These are phyloP conservation scores for Phialophora expanda DNA, from an alignment of 2,329 filamentous ascomycete genomes.

Conservation along the genomic window DNA sequence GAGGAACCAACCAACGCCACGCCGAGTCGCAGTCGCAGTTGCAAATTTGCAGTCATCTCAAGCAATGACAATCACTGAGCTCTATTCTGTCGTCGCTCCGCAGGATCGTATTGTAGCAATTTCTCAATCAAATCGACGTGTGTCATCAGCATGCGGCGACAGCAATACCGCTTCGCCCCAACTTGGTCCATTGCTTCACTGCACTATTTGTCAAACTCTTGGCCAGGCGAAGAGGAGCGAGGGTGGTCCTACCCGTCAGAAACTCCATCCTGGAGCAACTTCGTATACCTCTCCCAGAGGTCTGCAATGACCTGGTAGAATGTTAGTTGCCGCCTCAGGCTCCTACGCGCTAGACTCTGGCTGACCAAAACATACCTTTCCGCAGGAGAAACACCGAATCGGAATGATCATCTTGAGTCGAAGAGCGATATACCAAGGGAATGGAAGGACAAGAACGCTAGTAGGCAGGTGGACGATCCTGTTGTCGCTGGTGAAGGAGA, in stretches of 20 bases:
- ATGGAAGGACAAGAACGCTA: neutral
- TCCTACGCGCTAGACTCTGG: neutral
- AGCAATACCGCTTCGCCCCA: conserved; percentile 94
- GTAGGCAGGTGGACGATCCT: neutral
- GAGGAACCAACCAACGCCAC: neutral
- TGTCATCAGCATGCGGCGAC: conserved; percentile 98
- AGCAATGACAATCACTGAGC: conserved; percentile 1
- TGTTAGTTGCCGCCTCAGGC: conserved; percentile 28
- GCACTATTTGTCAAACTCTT: conserved; percentile 17
- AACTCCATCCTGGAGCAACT: conserved; percentile 78
- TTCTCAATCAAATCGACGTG: conserved; percentile 99
- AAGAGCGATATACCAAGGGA: neutral
- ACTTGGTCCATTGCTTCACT: conserved; percentile 97
- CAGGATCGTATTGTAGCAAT: conserved; percentile 74
- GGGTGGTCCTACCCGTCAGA: conserved; percentile 68
- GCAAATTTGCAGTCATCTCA: neutral
- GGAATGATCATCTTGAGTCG: conserved; percentile 88
- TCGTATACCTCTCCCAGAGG: conserved; percentile 94
- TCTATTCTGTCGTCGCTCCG: conserved; percentile 28
- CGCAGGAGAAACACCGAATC: conserved; percentile 97
- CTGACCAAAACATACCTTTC: conserved; percentile 71
- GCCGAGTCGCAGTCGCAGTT: neutral
- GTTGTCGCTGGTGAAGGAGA: neutral
- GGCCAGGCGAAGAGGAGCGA: neutral
- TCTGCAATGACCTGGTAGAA: conserved; percentile 82